Evolutionary conservation across 495 filamentous ascomycete species (phyloP).

Genomic region (Neurospora hispaniola): DNA sequence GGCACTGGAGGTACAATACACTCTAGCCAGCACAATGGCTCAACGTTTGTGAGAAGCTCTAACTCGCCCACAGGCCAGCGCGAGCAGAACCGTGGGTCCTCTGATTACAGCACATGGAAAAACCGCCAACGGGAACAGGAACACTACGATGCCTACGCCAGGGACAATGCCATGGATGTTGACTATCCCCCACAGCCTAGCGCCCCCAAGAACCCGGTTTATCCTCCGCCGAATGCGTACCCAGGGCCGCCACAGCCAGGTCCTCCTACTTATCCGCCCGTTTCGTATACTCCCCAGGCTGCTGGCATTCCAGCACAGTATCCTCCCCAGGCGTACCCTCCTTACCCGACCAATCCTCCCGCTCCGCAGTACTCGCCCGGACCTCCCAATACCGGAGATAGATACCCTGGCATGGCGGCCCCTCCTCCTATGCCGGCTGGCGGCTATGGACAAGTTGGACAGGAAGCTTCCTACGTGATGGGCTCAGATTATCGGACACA

Average conservation of each 20-base stretch:
- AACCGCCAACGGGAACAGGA: slow-evolving; percentile 16
- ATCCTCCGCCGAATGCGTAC: slow-evolving; percentile 10
- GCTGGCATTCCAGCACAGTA: slow-evolving; percentile 11
- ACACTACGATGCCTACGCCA: slow-evolving; percentile 10
- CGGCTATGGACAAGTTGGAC: slow-evolving; percentile 12
- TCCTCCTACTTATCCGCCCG: slow-evolving; percentile 9
- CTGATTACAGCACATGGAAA: slow-evolving; percentile 25
- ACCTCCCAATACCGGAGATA: slow-evolving; percentile 16
- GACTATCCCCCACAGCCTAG: slow-evolving; percentile 12
- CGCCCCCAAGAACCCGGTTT: slow-evolving; percentile 5
- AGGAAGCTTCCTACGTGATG: slow-evolving; percentile 16
- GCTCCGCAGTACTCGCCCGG: slow-evolving; percentile 19
- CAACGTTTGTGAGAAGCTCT: slow-evolving; percentile 43
- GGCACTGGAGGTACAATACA: slow-evolving; percentile 47
- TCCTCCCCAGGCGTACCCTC: slow-evolving; percentile 6
- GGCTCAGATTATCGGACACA: slow-evolving; percentile 16
- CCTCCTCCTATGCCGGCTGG: slow-evolving; percentile 15
- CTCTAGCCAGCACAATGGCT: slow-evolving; percentile 41
- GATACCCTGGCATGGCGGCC: slow-evolving; percentile 14
- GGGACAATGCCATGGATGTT: slow-evolving; percentile 19
- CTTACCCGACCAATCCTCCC: slow-evolving; percentile 13
- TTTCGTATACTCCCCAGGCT: slow-evolving; percentile 14
- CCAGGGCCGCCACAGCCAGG: slow-evolving; percentile 5
- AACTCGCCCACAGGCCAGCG: slow-evolving; percentile 43
- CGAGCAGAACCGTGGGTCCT: slow-evolving; percentile 17